Evolutionary conservation across 192 early-diverging fungal genomes (phyloP), one percentile per base, ranked within the genome.

Genomic region (Coemansia sp.): DNA sequence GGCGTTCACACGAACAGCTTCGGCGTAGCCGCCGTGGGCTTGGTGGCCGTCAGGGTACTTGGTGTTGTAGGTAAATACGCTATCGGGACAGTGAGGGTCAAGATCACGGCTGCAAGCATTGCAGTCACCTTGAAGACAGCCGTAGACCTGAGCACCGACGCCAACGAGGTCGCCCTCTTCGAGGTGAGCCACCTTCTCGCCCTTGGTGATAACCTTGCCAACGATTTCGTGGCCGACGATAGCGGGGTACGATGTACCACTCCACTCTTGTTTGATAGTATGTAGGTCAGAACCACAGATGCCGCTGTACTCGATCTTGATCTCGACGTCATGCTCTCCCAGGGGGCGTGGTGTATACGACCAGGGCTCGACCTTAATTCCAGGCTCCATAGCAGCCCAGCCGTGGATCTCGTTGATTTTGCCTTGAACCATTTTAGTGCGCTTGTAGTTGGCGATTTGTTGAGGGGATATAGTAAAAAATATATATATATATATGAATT

Each of bases 251-350:
- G 19, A 36, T 25, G 84, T 70, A 25, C 69, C 64, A 8, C 84
- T 69, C 88, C 91, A 89, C 66, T 86, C 91, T 8, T 82, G 73
- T 64, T 85, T 85, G 51, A 87, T 62, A 37, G 84, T 88, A 78
- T 95, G 92, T 39, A 93, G 66, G 70, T 95, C 94, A 3, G 90
- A 87, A 57, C 88, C 89, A 69, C 93, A 94, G 61, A 93, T 88
- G 45, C 92, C 91, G 67, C 90, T 89, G 76, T 90, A 87, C 17
- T 85, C 76, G 64, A 94, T 89, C 76, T 92, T 78, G 59, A 94
- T 91, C 72, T 90, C 88, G 38, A 93, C 85, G 68, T 90, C 89
- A 71, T 89, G 75, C 12, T 71, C 70, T 8, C 87, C 87, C 1
- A 90, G 66, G 1, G 87, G 85, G 19, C 87, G 87, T 9, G 89